Conservation (phyloP, 148 eudicot genomes). For the Oxyria digyna region DNA sequence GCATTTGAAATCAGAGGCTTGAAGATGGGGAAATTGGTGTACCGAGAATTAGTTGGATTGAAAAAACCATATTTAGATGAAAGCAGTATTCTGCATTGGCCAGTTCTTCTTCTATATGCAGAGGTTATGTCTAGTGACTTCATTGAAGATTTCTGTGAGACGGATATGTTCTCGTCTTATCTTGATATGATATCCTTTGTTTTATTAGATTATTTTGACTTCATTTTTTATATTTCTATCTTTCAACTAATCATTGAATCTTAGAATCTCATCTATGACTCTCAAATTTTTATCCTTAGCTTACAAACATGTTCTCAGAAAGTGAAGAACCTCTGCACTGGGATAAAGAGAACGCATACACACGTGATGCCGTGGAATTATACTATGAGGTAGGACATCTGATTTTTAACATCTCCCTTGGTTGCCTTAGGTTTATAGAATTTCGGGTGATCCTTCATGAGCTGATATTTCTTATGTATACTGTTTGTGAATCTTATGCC, state of each 20-base stretch:
- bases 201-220: background rate
- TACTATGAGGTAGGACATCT: conserved; percentile 65
- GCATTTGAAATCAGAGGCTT: conserved; percentile 62
- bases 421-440: background rate
- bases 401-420: background rate
- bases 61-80: conserved; percentile 70
- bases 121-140: conserved; percentile 95
- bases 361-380: conserved; percentile 70
- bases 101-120: conserved; percentile 81
- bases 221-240: background rate
- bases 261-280: background rate
- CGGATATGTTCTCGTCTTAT: conserved; percentile 77
- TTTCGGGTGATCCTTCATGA: background rate
- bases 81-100: conserved; percentile 84
- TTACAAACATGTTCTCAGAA: conserved; percentile 81
- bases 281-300: conserved; percentile 42
- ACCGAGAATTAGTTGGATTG: conserved; percentile 61
- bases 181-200: conserved; percentile 83
- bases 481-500: background rate
- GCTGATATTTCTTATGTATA: background rate
- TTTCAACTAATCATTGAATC: background rate
- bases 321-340: conserved; percentile 63
- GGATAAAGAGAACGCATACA: conserved; percentile 71
- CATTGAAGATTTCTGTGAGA: conserved; percentile 96
- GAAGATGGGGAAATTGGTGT: conserved; percentile 67